These are phyloP conservation scores for Cryoendolithus antarcticus DNA, from an alignment of 2,329 filamentous ascomycete genomes.

Conservation along the genomic window DNA sequence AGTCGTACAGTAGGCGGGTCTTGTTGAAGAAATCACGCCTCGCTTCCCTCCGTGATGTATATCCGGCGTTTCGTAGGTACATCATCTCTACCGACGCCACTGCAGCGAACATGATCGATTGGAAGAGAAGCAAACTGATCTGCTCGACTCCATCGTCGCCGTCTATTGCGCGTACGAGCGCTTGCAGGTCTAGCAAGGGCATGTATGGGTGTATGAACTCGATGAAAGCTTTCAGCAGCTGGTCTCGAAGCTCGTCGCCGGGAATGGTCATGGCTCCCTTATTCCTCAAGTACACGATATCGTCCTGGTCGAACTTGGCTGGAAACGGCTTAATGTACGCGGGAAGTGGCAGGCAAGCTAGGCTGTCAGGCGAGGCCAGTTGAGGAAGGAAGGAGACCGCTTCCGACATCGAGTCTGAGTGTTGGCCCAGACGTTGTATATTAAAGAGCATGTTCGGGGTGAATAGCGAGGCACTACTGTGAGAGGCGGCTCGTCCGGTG, in stretches of 20 bases:
- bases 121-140: slow-evolving; percentile 77
- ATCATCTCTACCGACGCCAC: slow-evolving; percentile 78
- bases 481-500: neutral
- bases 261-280: slow-evolving; percentile 80
- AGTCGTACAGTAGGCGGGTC: slow-evolving; percentile 81
- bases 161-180: slow-evolving; percentile 49
- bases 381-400: slow-evolving; percentile 13
- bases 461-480: slow-evolving; percentile 9
- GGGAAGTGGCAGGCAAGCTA: slow-evolving; percentile 35
- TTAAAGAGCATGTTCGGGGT: slow-evolving; percentile 20
- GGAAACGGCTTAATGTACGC: slow-evolving; percentile 72
- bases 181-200: slow-evolving; percentile 63
- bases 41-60: slow-evolving; percentile 63
- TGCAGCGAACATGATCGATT: slow-evolving; percentile 88
- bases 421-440: slow-evolving; percentile 16
- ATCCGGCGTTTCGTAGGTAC: slow-evolving; percentile 64
- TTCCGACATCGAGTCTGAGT: slow-evolving; percentile 13
- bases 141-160: slow-evolving; percentile 55
- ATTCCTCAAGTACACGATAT: slow-evolving; percentile 67
- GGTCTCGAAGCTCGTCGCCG: slow-evolving; percentile 56
- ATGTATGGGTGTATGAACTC: slow-evolving; percentile 92
- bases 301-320: slow-evolving; percentile 62
- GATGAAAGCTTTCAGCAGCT: slow-evolving; percentile 68
- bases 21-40: slow-evolving; percentile 82
- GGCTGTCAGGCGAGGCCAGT: slow-evolving; percentile 14